Base-by-base conservation (phyloP, 306 rosid species). In the Hippophae rhamnoides region DNA sequence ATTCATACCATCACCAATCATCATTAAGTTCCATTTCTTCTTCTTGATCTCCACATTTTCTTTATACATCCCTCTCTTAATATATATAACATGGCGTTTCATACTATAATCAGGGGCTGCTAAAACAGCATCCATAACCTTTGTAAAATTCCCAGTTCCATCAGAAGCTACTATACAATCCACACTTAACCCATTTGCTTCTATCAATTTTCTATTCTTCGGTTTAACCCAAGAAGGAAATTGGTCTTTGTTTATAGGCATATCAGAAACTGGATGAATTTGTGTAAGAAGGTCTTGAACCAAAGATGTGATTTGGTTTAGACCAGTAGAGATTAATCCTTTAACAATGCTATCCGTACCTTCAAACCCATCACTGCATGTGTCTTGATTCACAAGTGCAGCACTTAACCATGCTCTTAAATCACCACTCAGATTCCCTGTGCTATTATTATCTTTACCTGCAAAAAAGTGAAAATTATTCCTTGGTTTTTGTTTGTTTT, bases 341-440 rank as follows among this genome's bases (percentile, higher is more conserved):
- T 79, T 70, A 7, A 85, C 85, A 38, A 82, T 60, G 78, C 86
- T 44, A 44, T 71, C 79, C 9, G 86, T 86, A 7, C 94, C 95
- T 41, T 85, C 94, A 2, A 92, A 82, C 49, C 95, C 99, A 0
- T 83, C 96, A 62, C 66, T 66, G 71, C 99, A 92, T 13, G 99
- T 88, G 41, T 84, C 90, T 47, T 85, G 97, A 63, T 78, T 79
- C 7, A 79, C 62, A 1, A 84, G 69, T 11, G 74, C 84, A 6
- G 94, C 95, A 54, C 99, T 92, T 46, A 92, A 59, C 99, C 99
- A 92, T 62, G 99, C 83, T 50, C 79, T 82, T 57, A 92, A 66
- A 73, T 92, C 97, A 8, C 86, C 78, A 25, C 90, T 78, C 27
- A 82, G 38, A 43, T 85, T 63, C 50, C 99, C 97, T 0, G 95